A percentile compares a stretch with the other conserved stretches of the same genome.
Conservation (phyloP, 1,139 yeast genomes). For the Debaryomyces fabryi region DNA sequence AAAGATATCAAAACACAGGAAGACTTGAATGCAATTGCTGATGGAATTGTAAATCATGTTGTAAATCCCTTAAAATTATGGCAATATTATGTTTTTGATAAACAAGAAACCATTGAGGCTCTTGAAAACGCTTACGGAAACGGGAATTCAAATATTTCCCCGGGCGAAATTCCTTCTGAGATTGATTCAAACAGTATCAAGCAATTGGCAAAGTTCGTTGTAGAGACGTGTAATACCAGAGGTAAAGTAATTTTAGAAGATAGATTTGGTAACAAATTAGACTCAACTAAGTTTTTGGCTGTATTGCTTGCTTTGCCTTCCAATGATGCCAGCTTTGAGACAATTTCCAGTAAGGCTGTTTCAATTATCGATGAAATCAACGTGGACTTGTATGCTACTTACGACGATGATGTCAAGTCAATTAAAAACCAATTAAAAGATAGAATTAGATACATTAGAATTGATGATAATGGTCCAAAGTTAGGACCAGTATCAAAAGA, state of each 20-base stretch:
- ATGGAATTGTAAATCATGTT: slow-evolving; percentile 69
- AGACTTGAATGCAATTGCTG: slow-evolving; percentile 64
- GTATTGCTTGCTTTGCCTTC: slow-evolving; percentile 39
- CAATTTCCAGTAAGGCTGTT: slow-evolving; percentile 45
- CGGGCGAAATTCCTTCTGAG: slow-evolving; percentile 34
- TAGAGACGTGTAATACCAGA: slow-evolving; percentile 38
- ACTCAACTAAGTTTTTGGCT: slow-evolving; percentile 52
- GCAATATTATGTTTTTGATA: slow-evolving; percentile 84
- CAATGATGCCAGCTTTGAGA: slow-evolving; percentile 29
- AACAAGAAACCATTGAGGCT: slow-evolving; percentile 33
- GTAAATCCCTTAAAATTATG: slow-evolving; percentile 69
- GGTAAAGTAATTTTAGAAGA: slow-evolving; percentile 26
- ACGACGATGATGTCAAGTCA: slow-evolving; percentile 69
- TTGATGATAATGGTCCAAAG: slow-evolving; percentile 80
- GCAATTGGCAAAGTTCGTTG: slow-evolving; percentile 55
- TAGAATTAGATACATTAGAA: slow-evolving; percentile 72
- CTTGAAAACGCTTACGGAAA: slow-evolving; percentile 47
- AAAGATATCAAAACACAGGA: slow-evolving; percentile 47
- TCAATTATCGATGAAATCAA: slow-evolving; percentile 77
- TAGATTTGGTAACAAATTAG: slow-evolving; percentile 58
- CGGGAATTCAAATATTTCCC: slow-evolving; percentile 19
- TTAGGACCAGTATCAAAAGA: slow-evolving; percentile 61
- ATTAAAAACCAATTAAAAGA: slow-evolving; percentile 72
- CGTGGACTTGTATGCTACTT: slow-evolving; percentile 68
- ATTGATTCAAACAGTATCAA: slow-evolving; percentile 38